These are phyloP conservation scores for Hymenoscyphus repandus DNA, from an alignment of 2,329 filamentous ascomycete genomes.

Conservation along the genomic window DNA sequence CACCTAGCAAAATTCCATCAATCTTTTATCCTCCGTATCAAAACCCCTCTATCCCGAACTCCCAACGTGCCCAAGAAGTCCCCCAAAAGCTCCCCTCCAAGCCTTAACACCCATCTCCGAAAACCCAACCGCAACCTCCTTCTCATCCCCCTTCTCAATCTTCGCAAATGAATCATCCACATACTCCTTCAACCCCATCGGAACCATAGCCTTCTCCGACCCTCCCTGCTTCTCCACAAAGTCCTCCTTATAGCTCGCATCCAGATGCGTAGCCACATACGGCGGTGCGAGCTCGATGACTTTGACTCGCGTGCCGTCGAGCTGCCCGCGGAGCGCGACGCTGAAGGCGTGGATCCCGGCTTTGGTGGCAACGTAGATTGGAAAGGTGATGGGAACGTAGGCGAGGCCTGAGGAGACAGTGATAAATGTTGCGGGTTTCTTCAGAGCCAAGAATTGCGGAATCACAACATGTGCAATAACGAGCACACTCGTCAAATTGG, in stretches of 20 bases:
- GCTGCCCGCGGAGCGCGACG: constrained; percentile 27
- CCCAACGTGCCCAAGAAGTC: constrained; percentile 8
- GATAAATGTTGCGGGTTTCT: constrained; percentile 24
- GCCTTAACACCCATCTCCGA: constrained; percentile 18
- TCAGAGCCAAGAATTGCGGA: constrained; percentile 24
- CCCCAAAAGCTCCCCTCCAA: constrained; percentile 18
- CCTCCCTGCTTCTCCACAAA: constrained; percentile 20
- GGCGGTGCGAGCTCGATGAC: constrained; percentile 34
- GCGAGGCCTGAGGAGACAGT: constrained; percentile 30
- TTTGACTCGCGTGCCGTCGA: constrained; percentile 28
- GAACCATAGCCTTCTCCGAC: constrained; percentile 19
- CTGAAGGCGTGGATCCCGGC: constrained; percentile 29
- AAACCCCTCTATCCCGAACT: not conserved
- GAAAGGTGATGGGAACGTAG: constrained; percentile 26
- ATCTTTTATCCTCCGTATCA: too few species aligned
- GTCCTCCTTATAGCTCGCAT: constrained; percentile 24
- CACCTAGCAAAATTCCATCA: too few species aligned
- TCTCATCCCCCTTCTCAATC: constrained; percentile 26
- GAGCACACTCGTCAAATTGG: constrained; percentile 29
- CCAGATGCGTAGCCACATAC: constrained; percentile 34
- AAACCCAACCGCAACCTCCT: constrained; percentile 30
- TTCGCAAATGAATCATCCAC: constrained; percentile 27
- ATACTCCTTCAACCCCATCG: constrained; percentile 33
- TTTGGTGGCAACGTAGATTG: constrained; percentile 33
- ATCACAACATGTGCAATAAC: constrained; percentile 28